Base-by-base conservation (phyloP, 768 basidiomycete genomes). In the Scleroderma bovista region DNA sequence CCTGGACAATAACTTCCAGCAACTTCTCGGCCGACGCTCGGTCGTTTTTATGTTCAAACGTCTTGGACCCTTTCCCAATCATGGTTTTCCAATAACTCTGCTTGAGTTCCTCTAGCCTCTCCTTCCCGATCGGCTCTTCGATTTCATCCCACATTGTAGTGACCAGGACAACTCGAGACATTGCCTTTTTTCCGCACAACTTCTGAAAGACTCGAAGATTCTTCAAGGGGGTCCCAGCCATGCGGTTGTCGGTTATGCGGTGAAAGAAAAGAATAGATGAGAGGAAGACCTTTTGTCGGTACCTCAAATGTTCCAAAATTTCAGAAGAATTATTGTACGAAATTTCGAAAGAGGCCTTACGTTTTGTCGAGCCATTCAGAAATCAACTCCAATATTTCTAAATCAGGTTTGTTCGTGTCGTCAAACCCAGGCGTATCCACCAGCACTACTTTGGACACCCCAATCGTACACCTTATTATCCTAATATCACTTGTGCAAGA, bases 361-460 rank as follows among this genome's bases (percentile, higher is more conserved):
- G 34, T 36, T 3, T 29, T 50, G 20, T 26, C 39, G 16, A 52
- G 19, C 22, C 41, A 49, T 13, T 3, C 68, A 57, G 75, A 70
- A 33, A 76, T 75, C 69, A 73, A 68, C 24, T 63, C 67, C 17
- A 78, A 57, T 8, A 78, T 65, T 10, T 72, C 73, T 0, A 69
- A 64, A 48, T 77, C 75, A 47, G 68, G 72, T 47, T 63, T 67
- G 4, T 29, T 45, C 2, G 75, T 73, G 53, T 78, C 76, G 54
- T 78, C 77, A 50, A 79, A 79, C 3, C 78, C 78, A 4, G 78
- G 78, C 0, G 78, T 79, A 54, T 80, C 78, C 48, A 80, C 69
- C 6, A 80, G 61, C 1, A 64, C 69, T 22, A 79, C 63, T 19
- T 37, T 53, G 6, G 59, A 59, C 1, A 69, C 72, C 33, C 29